Conservation (phyloP, 2,329 filamentous ascomycete species). For the Apiospora koreana region DNA sequence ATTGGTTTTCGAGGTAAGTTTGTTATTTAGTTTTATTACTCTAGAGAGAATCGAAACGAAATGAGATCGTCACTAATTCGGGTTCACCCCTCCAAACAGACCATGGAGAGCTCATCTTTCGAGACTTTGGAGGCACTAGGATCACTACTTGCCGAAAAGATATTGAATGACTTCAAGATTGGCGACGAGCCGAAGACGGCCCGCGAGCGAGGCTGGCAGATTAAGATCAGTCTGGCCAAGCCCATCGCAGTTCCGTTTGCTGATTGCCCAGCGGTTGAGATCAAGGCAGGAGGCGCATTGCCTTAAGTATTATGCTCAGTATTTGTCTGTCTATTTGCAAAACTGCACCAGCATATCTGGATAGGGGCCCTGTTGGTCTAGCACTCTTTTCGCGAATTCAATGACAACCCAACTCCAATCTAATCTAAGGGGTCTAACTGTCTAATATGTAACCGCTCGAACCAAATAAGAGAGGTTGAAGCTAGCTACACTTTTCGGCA, state of each 20-base stretch:
- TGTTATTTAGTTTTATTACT: not conserved
- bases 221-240: constrained; percentile 68
- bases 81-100: constrained; percentile 34
- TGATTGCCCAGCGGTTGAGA: constrained; percentile 69
- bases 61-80: not conserved
- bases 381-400: not conserved
- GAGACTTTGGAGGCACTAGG: constrained; percentile 66
- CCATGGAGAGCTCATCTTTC: constrained; percentile 57
- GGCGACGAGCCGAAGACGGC: constrained; percentile 34
- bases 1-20: constrained; percentile 61
- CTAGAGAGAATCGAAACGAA: too few relatives aligned
- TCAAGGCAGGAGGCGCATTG: constrained; percentile 36
- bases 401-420: not conserved
- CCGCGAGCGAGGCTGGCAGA: constrained; percentile 46
- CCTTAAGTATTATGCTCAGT: not conserved
- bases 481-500: constrained; percentile 41
- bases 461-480: not conserved
- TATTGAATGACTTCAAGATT: constrained; percentile 45
- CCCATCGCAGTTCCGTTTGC: constrained; percentile 73
- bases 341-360: not conserved
- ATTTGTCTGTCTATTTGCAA: not conserved
- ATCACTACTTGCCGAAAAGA: constrained; percentile 44
- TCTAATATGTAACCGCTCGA: not conserved
- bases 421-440: not conserved
- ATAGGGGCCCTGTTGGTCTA: not conserved